Evolutionary conservation across 208 protist species (phyloP).

Genomic region (Lotmaria passim): DNA sequence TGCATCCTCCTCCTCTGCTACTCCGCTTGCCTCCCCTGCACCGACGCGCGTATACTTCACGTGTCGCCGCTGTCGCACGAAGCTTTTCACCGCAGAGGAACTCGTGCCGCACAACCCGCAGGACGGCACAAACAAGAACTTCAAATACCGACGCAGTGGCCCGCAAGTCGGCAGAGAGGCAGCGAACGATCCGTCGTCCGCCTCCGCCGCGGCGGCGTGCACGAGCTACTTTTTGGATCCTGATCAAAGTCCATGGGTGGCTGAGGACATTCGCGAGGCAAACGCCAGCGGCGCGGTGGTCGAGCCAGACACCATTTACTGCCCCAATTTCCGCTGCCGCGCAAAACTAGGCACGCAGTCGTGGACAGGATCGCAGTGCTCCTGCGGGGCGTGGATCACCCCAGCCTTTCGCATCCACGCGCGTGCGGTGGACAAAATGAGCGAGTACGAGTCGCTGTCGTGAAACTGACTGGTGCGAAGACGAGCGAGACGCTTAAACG

Average conservation of each 20-base stretch:
- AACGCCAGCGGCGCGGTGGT: slow-evolving; percentile 41
- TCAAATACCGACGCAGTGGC: slow-evolving; percentile 35
- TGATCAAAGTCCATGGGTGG: slow-evolving; percentile 69
- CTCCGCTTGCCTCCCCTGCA: not conserved
- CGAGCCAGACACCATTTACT: slow-evolving; percentile 85
- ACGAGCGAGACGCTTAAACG: no score
- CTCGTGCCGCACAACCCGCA: slow-evolving; percentile 56
- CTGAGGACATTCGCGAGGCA: slow-evolving; percentile 60
- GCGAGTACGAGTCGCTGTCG: not conserved
- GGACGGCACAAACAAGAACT: slow-evolving; percentile 51
- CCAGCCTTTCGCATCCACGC: slow-evolving; percentile 85
- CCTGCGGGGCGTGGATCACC: slow-evolving; percentile 84
- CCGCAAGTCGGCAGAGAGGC: slow-evolving; percentile 16
- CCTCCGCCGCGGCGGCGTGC: slow-evolving; percentile 36
- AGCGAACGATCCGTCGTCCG: not conserved
- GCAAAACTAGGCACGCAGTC: slow-evolving; percentile 87
- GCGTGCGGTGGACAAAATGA: slow-evolving; percentile 64
- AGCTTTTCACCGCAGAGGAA: slow-evolving; percentile 53
- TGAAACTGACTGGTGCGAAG: not conserved
- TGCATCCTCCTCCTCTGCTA: not conserved
- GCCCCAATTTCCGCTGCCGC: slow-evolving; percentile 62
- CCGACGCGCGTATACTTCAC: slow-evolving; percentile 35
- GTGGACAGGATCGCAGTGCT: slow-evolving; percentile 85
- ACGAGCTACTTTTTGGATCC: slow-evolving; percentile 90
- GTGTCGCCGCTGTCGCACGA: slow-evolving; percentile 64